Evolutionary conservation across 169 alveolate genomes (phyloP).

Genomic region (Eimeria praecox): DNA sequence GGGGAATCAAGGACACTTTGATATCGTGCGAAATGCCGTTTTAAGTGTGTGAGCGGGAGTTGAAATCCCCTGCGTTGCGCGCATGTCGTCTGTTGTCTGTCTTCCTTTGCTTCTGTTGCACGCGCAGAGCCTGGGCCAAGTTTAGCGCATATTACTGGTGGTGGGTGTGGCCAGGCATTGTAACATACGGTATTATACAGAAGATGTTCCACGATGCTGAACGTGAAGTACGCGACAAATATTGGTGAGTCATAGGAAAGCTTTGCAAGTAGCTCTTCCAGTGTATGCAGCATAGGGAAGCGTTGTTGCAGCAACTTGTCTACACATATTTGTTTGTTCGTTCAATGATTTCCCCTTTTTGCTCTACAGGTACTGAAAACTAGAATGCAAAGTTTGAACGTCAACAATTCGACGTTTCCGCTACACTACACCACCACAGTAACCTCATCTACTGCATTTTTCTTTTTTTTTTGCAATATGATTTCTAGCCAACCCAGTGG

Average conservation of each 20-base stretch:
- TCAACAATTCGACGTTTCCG: not conserved
- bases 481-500: not conserved
- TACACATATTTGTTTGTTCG: not conserved
- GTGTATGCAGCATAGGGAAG: not conserved
- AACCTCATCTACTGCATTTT: not conserved
- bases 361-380: constrained; percentile 13
- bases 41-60: not conserved
- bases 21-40: not conserved
- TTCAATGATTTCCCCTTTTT: not conserved
- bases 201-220: constrained; percentile 83
- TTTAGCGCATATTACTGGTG: constrained; percentile 82
- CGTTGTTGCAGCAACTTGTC: not conserved
- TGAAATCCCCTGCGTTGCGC: not conserved
- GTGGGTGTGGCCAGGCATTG: constrained; percentile 83
- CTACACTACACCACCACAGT: not conserved
- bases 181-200: constrained; percentile 68
- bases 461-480: not conserved
- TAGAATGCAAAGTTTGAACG: not conserved
- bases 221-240: constrained; percentile 76
- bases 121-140: constrained; percentile 80
- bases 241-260: constrained; percentile 80
- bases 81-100: no score
- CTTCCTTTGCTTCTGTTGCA: not conserved
- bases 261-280: not conserved
- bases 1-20: not conserved